Conservation (phyloP, 2,329 filamentous ascomycete genomes). For the Dactylellina haptotyla region DNA sequence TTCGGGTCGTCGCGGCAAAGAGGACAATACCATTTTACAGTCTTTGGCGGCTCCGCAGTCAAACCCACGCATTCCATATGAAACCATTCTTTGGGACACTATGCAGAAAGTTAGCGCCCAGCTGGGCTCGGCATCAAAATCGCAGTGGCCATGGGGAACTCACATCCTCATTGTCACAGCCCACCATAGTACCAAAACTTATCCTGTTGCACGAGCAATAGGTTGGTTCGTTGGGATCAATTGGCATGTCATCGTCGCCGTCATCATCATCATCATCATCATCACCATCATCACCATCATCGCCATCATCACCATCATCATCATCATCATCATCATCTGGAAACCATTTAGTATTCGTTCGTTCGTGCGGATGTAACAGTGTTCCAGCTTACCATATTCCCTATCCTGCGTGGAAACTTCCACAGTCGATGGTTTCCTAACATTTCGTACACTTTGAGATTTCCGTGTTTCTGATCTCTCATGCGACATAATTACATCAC, state of each 20-base stretch:
- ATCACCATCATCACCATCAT: constrained; percentile 71
- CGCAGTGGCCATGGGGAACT: constrained; percentile 62
- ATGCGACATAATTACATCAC: background rate
- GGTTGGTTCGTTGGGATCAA: constrained; percentile 78
- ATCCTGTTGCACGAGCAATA: constrained; percentile 84
- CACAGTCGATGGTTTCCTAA: constrained; percentile 62
- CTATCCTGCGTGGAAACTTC: constrained; percentile 1
- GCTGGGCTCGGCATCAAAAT: too few species aligned
- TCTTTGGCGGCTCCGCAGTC: constrained; percentile 73
- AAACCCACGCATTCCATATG: constrained; percentile 81
- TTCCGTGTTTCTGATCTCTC: constrained; percentile 1
- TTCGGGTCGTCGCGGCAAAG: constrained; percentile 76
- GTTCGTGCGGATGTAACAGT: too few species aligned
- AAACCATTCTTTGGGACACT: constrained; percentile 86
- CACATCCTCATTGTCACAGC: constrained; percentile 81
- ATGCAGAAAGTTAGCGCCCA: constrained; percentile 59
- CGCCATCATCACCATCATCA: constrained; percentile 63
- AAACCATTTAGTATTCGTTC: background rate
- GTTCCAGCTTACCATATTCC: constrained; percentile 30
- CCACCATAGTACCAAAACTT: constrained; percentile 84
- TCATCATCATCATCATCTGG: background rate
- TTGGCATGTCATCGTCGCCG: constrained; percentile 74
- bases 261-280: constrained; percentile 65
- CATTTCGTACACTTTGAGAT: constrained; percentile 58
- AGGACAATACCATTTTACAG: constrained; percentile 86